These are phyloP conservation scores for Whalleya microplaca DNA, from an alignment of 2,329 filamentous ascomycete species.

Conservation along the genomic window DNA sequence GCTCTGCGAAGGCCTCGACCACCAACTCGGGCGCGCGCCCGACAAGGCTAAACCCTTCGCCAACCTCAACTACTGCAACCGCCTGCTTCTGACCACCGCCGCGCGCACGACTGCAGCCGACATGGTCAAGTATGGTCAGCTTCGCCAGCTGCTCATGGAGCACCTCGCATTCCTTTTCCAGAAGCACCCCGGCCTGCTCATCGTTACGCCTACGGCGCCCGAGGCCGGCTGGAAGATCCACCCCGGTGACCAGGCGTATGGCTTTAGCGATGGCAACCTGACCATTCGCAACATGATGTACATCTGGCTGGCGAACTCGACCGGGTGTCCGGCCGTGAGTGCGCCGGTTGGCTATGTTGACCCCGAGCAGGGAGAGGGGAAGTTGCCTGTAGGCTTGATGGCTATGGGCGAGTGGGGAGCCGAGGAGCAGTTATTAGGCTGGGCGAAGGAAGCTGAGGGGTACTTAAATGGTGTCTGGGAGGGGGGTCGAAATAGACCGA, in stretches of 20 bases:
- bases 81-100: slow-evolving; percentile 69
- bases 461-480: slow-evolving; percentile 55
- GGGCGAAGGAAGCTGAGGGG: slow-evolving; percentile 60
- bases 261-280: slow-evolving; percentile 73
- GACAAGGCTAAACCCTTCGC: slow-evolving; percentile 54
- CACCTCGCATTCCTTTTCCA: slow-evolving; percentile 54
- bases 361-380: slow-evolving; percentile 59
- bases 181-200: slow-evolving; percentile 72
- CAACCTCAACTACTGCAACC: slow-evolving; percentile 68
- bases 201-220: slow-evolving; percentile 79
- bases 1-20: slow-evolving; percentile 68
- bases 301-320: slow-evolving; percentile 82
- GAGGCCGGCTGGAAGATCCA: slow-evolving; percentile 72
- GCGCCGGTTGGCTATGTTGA: slow-evolving; percentile 75
- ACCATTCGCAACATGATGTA: slow-evolving; percentile 83
- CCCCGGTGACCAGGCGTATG: slow-evolving; percentile 65
- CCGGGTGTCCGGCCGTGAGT: slow-evolving; percentile 74
- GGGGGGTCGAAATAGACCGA: slow-evolving; percentile 54
- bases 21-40: slow-evolving; percentile 46
- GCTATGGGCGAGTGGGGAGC: slow-evolving; percentile 69
- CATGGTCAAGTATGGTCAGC: slow-evolving; percentile 71
- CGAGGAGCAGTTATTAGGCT: slow-evolving; percentile 65
- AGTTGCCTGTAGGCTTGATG: slow-evolving; percentile 64
- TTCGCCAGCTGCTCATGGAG: slow-evolving; percentile 70
- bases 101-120: slow-evolving; percentile 69